A percentile compares a stretch with the other conserved stretches of the same genome.
Conservation (phyloP, 2,329 filamentous ascomycete species). For the Botrytis deweyae region DNA sequence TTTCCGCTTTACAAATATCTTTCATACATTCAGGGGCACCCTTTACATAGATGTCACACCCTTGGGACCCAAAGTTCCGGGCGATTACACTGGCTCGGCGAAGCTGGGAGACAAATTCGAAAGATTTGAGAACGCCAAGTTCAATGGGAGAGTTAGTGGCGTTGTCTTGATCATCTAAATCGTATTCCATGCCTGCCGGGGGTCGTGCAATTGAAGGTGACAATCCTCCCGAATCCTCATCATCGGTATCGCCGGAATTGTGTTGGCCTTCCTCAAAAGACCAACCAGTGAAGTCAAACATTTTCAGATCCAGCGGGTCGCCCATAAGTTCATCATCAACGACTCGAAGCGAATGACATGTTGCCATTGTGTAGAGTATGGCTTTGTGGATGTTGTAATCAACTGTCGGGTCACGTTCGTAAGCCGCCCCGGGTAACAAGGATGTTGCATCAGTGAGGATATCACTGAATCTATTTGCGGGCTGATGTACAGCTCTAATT, state of each 20-base stretch:
- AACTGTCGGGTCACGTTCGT: constrained; percentile 58
- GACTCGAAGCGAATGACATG: constrained; percentile 85
- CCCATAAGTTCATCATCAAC: constrained; percentile 89
- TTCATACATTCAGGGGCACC: constrained; percentile 96
- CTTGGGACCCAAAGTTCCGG: constrained; percentile 79
- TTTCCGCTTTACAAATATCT: constrained; percentile 82
- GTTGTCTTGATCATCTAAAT: constrained; percentile 49
- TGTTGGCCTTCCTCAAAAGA: constrained; percentile 85
- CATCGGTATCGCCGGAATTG: constrained; percentile 59
- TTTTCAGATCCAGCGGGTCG: constrained; percentile 93
- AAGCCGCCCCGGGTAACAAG: constrained; percentile 53
- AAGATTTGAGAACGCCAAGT: constrained; percentile 84
- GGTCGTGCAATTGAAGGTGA: constrained; percentile 88
- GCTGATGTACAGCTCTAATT: constrained; percentile 71
- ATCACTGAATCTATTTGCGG: constrained; percentile 66
- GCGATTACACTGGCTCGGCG: constrained; percentile 91
- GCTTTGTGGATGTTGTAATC: constrained; percentile 64
- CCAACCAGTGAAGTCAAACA: constrained; percentile 98
- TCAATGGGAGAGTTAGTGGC: constrained; percentile 59
- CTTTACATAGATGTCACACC: constrained; percentile 89
- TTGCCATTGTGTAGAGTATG: constrained; percentile 92
- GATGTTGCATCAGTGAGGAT: constrained; percentile 65
- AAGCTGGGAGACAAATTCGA: constrained; percentile 93
- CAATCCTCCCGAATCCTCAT: constrained; percentile 73
- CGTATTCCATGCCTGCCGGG: constrained; percentile 60